Evolutionary conservation across 306 rosid genomes (phyloP), one percentile per base, ranked within the genome.

Genomic region (Pterocarpus macrocarpus): DNA sequence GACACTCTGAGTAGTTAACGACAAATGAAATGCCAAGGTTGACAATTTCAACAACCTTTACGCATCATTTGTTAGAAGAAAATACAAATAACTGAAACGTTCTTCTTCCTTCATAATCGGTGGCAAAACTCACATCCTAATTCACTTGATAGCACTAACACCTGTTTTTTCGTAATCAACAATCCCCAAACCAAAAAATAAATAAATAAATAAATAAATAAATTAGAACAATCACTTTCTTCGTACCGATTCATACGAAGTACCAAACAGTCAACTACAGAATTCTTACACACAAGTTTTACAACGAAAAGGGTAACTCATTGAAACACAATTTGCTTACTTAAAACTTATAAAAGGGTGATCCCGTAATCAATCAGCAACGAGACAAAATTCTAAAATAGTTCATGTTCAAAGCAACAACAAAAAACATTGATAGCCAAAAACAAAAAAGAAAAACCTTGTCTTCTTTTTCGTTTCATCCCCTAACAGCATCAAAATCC

Each of bases 401-500:
- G 6, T 66, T 77, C 8, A 28, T 58, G 34, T 17, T 65, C 32
- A 75, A 5, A 75, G 50, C 10, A 75, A 75, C 49, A 77, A 69
- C 73, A 68, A 0, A 65, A 71, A 2, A 75, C 49, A 10, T 1
- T 3, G 38, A 53, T 47, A 68, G 11, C 22, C 65, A 63, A 64
- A 43, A 8, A 73, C 7, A 80, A 33, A 13, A 67, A 56, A 30
- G 1, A 53, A 9, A 53, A 2, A 64, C 10, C 65, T 53, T 74
- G 53, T 80, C 64, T 43, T 43, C 28, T 22, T 22, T 22, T 17
- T 47, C 2, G 38, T 64, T 56, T 8, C 44, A 69, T 73, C 4
- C 67, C 79, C 76, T 81, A 47, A 74, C 73, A 49, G 8, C 53
- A 15, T 15, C 75, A 79, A 77, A 81, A 66, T 17, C 53, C 1